These are phyloP conservation scores for Penicillium paneum DNA, from an alignment of 2,329 filamentous ascomycete species.

Conservation along the genomic window DNA sequence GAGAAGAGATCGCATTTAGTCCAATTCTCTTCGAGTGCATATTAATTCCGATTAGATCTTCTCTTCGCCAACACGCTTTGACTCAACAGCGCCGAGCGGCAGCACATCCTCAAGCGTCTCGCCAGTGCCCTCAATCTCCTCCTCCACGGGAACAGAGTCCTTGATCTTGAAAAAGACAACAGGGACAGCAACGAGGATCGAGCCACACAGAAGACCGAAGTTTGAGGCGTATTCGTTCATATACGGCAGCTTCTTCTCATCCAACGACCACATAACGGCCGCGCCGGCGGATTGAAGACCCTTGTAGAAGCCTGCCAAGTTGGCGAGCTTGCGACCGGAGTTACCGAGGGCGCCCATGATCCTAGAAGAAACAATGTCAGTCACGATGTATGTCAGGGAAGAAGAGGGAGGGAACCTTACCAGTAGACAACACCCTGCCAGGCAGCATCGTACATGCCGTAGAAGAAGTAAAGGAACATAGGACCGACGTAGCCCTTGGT, in stretches of 20 bases:
- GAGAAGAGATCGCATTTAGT: background rate
- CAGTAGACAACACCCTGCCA: conserved; percentile 92
- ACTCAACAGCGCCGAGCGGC: conserved; percentile 19
- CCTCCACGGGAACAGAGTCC: conserved; percentile 69
- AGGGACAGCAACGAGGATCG: conserved; percentile 69
- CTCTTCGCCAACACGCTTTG: conserved; percentile 4
- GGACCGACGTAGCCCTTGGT: conserved; percentile 66
- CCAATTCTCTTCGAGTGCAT: background rate
- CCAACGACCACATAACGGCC: conserved; percentile 59
- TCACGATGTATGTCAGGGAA: background rate
- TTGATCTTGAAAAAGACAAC: conserved; percentile 73
- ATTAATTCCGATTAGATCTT: conserved; percentile 5
- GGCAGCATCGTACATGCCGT: conserved; percentile 79
- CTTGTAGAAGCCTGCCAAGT: conserved; percentile 86
- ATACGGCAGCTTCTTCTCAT: conserved; percentile 59
- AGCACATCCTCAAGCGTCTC: conserved; percentile 72
- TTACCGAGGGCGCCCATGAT: conserved; percentile 90
- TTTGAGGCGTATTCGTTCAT: conserved; percentile 67
- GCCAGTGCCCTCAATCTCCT: conserved; percentile 77
- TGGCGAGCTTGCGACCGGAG: conserved; percentile 84
- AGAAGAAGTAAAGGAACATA: conserved; percentile 86
- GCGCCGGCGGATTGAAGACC: conserved; percentile 78
- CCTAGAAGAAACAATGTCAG: conserved; percentile 44
- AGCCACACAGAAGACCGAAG: conserved; percentile 68
- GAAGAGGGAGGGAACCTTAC: conserved; percentile 43